Percentiles rank a stretch among this genome's conserved stretches.
Conservation (phyloP, 2,329 filamentous ascomycete genomes). For the Huntiella abstrusa region DNA sequence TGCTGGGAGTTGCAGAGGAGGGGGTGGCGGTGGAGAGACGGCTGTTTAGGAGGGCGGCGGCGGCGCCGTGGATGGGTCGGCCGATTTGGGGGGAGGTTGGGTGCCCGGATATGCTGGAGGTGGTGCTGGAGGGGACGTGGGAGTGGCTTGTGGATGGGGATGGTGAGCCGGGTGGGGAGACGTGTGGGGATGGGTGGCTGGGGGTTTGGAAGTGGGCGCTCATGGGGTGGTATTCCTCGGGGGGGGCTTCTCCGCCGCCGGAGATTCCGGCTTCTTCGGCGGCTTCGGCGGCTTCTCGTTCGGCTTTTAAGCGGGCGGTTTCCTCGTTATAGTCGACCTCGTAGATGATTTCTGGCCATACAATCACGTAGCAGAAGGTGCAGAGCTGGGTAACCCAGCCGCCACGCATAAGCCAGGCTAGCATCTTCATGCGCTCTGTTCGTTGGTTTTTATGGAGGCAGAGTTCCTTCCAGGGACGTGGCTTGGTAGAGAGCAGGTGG, state of each 20-base stretch:
- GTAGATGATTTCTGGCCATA: slow-evolving; percentile 64
- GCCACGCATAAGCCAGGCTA: slow-evolving; percentile 82
- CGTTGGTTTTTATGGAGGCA: slow-evolving; percentile 66
- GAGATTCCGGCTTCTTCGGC: slow-evolving; percentile 13
- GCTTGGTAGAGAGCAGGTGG: slow-evolving; percentile 60
- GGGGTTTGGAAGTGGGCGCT: neutral
- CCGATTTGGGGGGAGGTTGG: slow-evolving; percentile 8
- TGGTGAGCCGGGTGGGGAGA: neutral
- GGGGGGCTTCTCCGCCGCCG: too few relatives aligned
- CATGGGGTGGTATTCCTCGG: neutral
- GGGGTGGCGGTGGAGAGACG: slow-evolving; percentile 8
- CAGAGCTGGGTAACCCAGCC: slow-evolving; percentile 89
- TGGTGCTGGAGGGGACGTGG: neutral
- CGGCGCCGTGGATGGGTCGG: slow-evolving; percentile 13
- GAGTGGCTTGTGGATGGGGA: neutral
- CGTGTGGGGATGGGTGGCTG: neutral
- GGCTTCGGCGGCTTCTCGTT: slow-evolving; percentile 5
- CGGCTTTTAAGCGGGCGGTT: slow-evolving; percentile 36
- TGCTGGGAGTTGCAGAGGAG: slow-evolving; percentile 7
- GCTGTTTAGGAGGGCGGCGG: slow-evolving; percentile 12
- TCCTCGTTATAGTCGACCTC: slow-evolving; percentile 57
- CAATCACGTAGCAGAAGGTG: slow-evolving; percentile 76
- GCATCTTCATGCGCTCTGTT: slow-evolving; percentile 69
- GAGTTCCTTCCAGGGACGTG: slow-evolving; percentile 64
- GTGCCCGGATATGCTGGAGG: neutral